Evolutionary conservation across 768 basidiomycete genomes (phyloP), one percentile per base, ranked within the genome.

Genomic region (Pleurotus giganteus): DNA sequence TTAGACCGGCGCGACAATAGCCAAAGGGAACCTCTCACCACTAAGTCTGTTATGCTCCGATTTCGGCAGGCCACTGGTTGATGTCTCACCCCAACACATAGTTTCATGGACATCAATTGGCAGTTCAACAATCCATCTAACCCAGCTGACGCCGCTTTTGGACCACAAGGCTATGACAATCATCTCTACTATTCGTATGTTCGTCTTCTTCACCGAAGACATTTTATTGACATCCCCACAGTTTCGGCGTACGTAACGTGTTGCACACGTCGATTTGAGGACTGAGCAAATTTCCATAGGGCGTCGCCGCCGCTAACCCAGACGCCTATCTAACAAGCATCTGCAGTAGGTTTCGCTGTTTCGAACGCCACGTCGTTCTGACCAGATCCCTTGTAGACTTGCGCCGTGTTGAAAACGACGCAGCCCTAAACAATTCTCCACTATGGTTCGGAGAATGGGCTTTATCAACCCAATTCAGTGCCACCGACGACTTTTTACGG

Each of bases 91-190:
- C 27, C 53, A 26, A 21, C 15, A 31, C 24, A 4, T 59, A 91
- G 89, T 60, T 90, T 90, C 65, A 91, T 91, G 88, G 88, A 92
- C 59, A 63, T 88, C 44, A 83, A 81, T 56, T 92, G 90, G 90
- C 90, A 92, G 62, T 67, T 74, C 65, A 77, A 85, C 61, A 76
- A 81, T 66, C 86, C 83, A 15, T 11, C 86, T 4, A 92, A 92
- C 63, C 90, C 90, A 12, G 82, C 84, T 5, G 74, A 82, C 47
- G 88, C 85, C 23, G 76, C 78, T 4, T 77, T 79, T 39, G 90
- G 90, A 1, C 86, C 88, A 11, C 86, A 88, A 60, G 72, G 70
- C 23, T 92, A 91, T 59, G 90, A 92, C 61, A 87, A 89, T 52
- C 90, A 91, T 67, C 64, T 92, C 13, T 92, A 91, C 65, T 90